Evolutionary conservation across 192 early-diverging fungal species (phyloP).

Genomic region (Fimicolochytrium jonesii): DNA sequence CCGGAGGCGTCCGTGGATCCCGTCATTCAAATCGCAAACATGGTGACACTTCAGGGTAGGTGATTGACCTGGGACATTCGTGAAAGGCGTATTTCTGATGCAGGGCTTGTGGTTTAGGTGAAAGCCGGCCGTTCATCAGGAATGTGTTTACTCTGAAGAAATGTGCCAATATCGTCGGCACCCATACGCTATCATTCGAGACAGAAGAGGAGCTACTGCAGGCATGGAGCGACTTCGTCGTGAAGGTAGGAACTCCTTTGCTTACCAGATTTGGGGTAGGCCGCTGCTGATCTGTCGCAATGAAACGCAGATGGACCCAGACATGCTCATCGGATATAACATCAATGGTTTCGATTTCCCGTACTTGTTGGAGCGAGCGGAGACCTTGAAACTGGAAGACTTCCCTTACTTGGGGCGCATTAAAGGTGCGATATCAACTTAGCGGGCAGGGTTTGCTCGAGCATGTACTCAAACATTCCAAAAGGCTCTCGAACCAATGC

Average conservation of each 20-base stretch:
- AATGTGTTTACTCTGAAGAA: conserved; percentile 92
- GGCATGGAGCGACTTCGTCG: conserved; percentile 84
- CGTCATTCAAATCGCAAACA: conserved; percentile 96
- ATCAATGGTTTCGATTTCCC: conserved; percentile 96
- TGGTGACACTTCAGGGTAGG: conserved; percentile 80
- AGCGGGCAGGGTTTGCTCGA: too few species aligned
- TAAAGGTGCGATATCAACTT: conserved; percentile 32
- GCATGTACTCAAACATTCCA: too few species aligned
- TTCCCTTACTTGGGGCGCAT: conserved; percentile 88
- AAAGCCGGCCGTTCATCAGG: conserved; percentile 82
- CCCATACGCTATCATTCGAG: conserved; percentile 77
- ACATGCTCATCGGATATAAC: conserved; percentile 95
- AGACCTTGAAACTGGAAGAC: conserved; percentile 61
- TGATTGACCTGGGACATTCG: too few species aligned
- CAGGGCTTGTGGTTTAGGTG: too few species aligned
- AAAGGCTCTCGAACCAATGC: conserved; percentile 61
- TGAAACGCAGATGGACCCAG: conserved; percentile 68
- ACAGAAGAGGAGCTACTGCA: conserved; percentile 73
- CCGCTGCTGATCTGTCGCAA: too few species aligned
- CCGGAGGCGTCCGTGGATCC: conserved; percentile 89
- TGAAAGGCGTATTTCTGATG: conserved; percentile 2
- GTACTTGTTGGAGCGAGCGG: conserved; percentile 88
- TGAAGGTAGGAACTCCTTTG: conserved; percentile 29
- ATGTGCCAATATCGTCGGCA: conserved; percentile 89
- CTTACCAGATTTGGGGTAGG: too few species aligned